phyloP scores from a whole-genome alignment of 305 asterid species.

The Solanum hybrid region DNA sequence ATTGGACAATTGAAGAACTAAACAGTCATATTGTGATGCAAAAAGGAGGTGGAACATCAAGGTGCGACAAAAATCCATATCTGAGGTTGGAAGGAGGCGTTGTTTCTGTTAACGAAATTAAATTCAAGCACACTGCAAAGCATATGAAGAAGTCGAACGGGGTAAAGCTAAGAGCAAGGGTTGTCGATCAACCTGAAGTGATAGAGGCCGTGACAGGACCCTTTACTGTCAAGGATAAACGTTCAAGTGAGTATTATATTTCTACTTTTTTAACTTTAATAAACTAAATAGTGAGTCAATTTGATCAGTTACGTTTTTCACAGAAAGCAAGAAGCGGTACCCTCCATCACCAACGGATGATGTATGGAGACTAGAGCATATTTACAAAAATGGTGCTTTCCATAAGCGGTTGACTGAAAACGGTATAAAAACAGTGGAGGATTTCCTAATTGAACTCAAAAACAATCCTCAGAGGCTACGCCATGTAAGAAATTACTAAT shows the following conservation, averaged over 20 bases:
- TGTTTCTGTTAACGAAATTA: background rate
- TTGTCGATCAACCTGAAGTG: background rate
- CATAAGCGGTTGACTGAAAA: slow-evolving; percentile 66
- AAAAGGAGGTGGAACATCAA: slow-evolving; percentile 1
- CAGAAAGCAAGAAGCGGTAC: slow-evolving; percentile 87
- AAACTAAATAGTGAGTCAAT: too few relatives aligned
- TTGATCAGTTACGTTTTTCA: background rate
- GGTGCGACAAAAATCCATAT: background rate
- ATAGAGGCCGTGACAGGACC: slow-evolving; percentile 5
- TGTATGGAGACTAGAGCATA: slow-evolving; percentile 88
- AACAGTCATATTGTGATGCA: background rate
- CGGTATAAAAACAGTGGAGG: slow-evolving; percentile 57
- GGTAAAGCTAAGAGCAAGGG: slow-evolving; percentile 11
- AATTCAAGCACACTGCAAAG: background rate
- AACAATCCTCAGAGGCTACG: slow-evolving; percentile 59
- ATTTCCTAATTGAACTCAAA: slow-evolving; percentile 46
- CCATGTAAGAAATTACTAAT: slow-evolving; percentile 31
- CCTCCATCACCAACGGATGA: slow-evolving; percentile 83
- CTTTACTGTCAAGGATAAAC: slow-evolving; percentile 4
- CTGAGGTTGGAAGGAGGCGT: background rate
- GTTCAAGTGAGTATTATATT: background rate
- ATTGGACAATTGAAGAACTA: slow-evolving; percentile 10
- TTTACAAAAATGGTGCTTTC: slow-evolving; percentile 54
- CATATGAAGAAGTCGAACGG: background rate
- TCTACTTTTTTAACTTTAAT: too few relatives aligned